Percentiles rank a stretch among this genome's conserved stretches.
Evolutionary conservation across 1,284 basidiomycete species (phyloP).

Genomic region (Puccinia triticina): DNA sequence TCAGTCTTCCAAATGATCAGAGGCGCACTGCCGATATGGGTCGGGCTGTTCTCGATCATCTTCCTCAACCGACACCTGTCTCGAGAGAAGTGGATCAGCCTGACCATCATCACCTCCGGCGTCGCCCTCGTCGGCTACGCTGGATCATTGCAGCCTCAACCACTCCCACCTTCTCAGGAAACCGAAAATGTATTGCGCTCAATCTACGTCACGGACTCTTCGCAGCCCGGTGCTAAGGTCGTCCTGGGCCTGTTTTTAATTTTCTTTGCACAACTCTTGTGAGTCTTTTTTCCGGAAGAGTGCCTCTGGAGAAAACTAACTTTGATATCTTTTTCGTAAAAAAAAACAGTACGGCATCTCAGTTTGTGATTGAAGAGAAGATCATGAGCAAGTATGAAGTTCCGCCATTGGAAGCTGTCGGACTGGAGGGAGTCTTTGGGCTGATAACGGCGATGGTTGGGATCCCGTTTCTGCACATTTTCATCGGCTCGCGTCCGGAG

Average conservation of each 20-base stretch:
- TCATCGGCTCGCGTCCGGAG: conserved; percentile 63
- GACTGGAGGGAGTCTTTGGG: conserved; percentile 92
- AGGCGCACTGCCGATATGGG: conserved; percentile 94
- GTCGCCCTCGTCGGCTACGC: conserved; percentile 88
- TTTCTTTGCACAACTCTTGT: conserved; percentile 96
- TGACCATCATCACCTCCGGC: conserved; percentile 85
- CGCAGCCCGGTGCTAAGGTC: conserved; percentile 63
- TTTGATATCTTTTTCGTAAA: neutral
- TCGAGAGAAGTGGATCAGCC: conserved; percentile 74
- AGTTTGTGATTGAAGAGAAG: conserved; percentile 94
- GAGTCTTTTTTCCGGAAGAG: conserved; percentile 60
- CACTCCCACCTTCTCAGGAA: conserved; percentile 20
- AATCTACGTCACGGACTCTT: conserved; percentile 58
- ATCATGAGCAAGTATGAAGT: conserved; percentile 86
- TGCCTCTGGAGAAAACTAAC: conserved; percentile 51
- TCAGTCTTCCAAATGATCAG: conserved; percentile 98
- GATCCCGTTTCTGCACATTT: conserved; percentile 71
- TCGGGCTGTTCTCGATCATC: conserved; percentile 86
- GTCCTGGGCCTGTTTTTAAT: conserved; percentile 78
- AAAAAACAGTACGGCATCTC: conserved; percentile 72
- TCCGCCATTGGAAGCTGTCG: conserved; percentile 89
- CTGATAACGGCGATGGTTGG: conserved; percentile 73
- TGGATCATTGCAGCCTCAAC: conserved; percentile 71
- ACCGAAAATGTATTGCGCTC: neutral
- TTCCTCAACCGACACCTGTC: conserved; percentile 78